Evolutionary conservation across 371 early-diverging fungal species (phyloP).

Genomic region (Mortierella sp.): DNA sequence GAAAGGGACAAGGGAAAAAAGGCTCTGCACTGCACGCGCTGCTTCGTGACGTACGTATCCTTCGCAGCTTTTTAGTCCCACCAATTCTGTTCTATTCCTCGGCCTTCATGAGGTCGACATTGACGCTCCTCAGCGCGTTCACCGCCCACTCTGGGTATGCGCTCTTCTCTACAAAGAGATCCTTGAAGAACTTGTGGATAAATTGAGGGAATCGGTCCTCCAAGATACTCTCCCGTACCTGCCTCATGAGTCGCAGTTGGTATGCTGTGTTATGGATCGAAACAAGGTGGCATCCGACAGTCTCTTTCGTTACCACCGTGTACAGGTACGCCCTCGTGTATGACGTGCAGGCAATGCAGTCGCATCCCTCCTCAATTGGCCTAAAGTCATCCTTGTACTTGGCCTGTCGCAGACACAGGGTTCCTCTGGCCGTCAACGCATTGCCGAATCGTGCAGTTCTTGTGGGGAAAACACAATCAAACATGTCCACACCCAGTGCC

Average conservation of each 20-base stretch:
- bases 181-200: constrained; percentile 79
- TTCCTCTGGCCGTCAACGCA: constrained; percentile 85
- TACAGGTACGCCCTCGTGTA: constrained; percentile 87
- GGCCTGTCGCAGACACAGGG: constrained; percentile 74
- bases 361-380: constrained; percentile 88
- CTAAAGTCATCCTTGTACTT: constrained; percentile 72
- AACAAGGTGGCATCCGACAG: constrained; percentile 92
- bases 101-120: constrained; percentile 67
- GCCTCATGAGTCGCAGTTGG: constrained; percentile 88
- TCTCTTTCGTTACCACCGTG: constrained; percentile 81
- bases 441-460: constrained; percentile 97
- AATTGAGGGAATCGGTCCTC: constrained; percentile 84
- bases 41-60: constrained; percentile 8
- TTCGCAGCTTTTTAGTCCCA: background rate
- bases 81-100: background rate
- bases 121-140: constrained; percentile 83
- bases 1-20: constrained; percentile 4
- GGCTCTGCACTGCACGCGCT: constrained; percentile 2
- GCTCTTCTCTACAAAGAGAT: constrained; percentile 70
- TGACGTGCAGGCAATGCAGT: constrained; percentile 86
- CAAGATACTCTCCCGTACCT: constrained; percentile 82
- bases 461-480: constrained; percentile 98
- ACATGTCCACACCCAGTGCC: constrained; percentile 97
- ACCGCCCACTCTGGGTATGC: constrained; percentile 91
- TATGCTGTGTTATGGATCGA: constrained; percentile 93